Evolutionary conservation across 805 yeast species (phyloP).

Genomic region (Metschnikowia similis): DNA sequence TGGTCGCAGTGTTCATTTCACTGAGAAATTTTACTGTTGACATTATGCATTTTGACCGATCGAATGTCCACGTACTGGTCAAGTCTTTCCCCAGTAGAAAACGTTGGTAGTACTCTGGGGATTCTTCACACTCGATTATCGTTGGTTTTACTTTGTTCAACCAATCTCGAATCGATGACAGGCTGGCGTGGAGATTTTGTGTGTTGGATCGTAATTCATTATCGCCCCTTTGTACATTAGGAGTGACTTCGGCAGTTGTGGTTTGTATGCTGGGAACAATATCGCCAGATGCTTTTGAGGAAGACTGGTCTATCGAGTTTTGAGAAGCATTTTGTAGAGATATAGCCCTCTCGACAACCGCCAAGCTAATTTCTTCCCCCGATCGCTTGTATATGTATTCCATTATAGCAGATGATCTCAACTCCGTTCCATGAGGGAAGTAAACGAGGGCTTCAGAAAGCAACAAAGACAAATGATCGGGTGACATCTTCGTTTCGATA

Average conservation of each 20-base stretch:
- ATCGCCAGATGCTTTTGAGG: background rate
- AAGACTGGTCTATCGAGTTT: background rate
- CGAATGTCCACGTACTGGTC: constrained; percentile 17
- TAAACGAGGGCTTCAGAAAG: background rate
- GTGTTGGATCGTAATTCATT: background rate
- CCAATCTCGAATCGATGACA: background rate
- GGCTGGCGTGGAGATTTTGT: background rate
- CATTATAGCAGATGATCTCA: background rate
- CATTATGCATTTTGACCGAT: constrained; percentile 14
- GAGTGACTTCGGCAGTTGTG: background rate
- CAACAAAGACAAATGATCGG: background rate
- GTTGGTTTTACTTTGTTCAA: background rate
- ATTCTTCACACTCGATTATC: background rate
- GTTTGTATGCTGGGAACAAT: background rate
- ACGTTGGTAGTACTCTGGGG: constrained; percentile 13
- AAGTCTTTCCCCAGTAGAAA: constrained; percentile 7
- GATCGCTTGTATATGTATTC: background rate
- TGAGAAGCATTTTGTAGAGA: background rate
- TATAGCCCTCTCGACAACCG: background rate
- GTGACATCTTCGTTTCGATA: background rate
- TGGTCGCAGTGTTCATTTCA: constrained; percentile 4
- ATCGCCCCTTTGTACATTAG: background rate
- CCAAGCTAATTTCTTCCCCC: background rate
- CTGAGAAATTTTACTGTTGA: constrained; percentile 18
- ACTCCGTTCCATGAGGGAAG: background rate